Evolutionary conservation across 1,139 yeast genomes (phyloP), one percentile per base, ranked within the genome.

Genomic region (Kluyveromyces sp.): DNA sequence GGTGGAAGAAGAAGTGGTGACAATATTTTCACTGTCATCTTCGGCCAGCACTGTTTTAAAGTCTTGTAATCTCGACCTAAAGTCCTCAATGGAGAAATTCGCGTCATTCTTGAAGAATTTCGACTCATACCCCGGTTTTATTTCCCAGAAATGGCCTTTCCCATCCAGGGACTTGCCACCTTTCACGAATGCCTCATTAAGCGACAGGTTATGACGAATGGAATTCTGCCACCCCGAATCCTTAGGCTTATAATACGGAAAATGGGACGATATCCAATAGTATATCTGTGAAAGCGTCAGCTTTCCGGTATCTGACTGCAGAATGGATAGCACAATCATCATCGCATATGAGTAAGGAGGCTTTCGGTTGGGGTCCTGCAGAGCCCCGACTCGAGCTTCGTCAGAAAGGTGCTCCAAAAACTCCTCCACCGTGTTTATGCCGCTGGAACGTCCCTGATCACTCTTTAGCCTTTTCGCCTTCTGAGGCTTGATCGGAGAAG

Each of bases 261-360:
- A 92, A 33, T 94, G 84, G 42, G 80, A 81, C 13, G 94, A 80
- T 41, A 92, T 94, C 98, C 98, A 92, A 53, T 73, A 75, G 68
- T 92, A 92, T 42, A 92, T 94, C 58, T 88, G 96, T 0, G 96
- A 80, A 44, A 92, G 71, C 0, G 98, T 92, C 44, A 94, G 73
- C 56, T 79, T 78, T 48, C 87, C 80, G 25, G 78, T 81, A 1
- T 81, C 79, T n/a, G 95, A 80, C 49, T 95, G 79, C 50, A 92
- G 69, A 45, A 92, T 88, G 1, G 97, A 92, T 81, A 92, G 83
- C 3, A 96, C 97, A 50, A 92, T 92, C 49, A 92, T 72, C 34
- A 92, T 83, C 7, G 98, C 98, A 61, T 92, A 92, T 3, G 96
- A 86, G 58, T 81, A 89, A 2, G 96, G 96, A 2, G 98, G 98